phyloP scores from a whole-genome alignment of 1,139 yeast genomes.

The Suhomyces wounanorum region DNA sequence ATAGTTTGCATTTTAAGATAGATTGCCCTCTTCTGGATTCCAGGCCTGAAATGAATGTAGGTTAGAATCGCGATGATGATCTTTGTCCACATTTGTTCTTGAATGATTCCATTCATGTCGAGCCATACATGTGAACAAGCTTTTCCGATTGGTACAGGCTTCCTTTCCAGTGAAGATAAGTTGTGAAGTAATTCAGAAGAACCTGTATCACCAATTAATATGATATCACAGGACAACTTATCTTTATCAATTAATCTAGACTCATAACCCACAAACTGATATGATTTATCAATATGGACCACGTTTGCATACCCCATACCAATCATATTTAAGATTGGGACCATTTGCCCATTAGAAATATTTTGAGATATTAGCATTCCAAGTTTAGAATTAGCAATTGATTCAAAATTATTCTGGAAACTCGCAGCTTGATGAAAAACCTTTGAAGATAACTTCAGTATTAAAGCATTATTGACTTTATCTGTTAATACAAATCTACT shows the following conservation, averaged over 20 bases:
- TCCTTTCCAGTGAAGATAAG: conserved; percentile 9
- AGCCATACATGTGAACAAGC: conserved; percentile 78
- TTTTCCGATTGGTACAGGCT: conserved; percentile 55
- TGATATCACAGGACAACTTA: conserved; percentile 63
- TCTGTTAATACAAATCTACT: conserved; percentile 63
- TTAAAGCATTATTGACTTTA: conserved; percentile 44
- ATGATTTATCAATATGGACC: conserved; percentile 55
- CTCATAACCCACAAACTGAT: conserved; percentile 56
- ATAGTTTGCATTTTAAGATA: conserved; percentile 41
- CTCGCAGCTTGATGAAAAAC: conserved; percentile 49
- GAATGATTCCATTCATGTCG: conserved; percentile 61
- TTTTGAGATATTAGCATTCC: conserved; percentile 62
- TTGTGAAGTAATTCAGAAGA: background rate
- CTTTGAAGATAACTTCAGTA: conserved; percentile 39
- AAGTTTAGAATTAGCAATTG: conserved; percentile 41
- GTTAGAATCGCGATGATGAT: conserved; percentile 51
- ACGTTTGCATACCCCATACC: conserved; percentile 40
- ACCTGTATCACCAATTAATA: conserved; percentile 22
- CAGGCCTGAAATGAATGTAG: conserved; percentile 66
- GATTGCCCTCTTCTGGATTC: conserved; percentile 45
- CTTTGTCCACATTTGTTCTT: conserved; percentile 59
- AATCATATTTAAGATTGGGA: conserved; percentile 51
- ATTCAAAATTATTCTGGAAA: conserved; percentile 43
- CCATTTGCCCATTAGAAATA: conserved; percentile 59
- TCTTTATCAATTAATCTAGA: conserved; percentile 64